These are phyloP conservation scores for Ophiostoma novo-ulmi DNA, from an alignment of 2,329 filamentous ascomycete genomes.

Conservation along the genomic window DNA sequence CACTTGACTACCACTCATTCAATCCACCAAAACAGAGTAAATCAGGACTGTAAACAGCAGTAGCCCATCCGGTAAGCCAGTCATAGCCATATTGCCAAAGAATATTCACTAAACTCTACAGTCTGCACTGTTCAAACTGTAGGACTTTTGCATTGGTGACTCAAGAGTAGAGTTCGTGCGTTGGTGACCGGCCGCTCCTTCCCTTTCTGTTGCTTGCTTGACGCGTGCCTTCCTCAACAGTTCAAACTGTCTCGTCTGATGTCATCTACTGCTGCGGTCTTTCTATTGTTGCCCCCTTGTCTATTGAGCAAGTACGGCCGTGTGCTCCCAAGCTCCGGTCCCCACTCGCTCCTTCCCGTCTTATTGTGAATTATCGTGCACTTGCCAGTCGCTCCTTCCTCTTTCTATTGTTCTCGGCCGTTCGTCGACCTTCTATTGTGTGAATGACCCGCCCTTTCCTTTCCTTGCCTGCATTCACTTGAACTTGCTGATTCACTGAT, in stretches of 20 bases:
- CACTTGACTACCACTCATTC: not conserved
- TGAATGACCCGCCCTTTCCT: not conserved
- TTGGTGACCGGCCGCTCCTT: not conserved
- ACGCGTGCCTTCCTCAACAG: not conserved
- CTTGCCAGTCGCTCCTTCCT: not conserved
- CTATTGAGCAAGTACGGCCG: not conserved
- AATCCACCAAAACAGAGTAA: not conserved
- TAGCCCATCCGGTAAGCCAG: too few species aligned
- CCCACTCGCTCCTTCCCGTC: not conserved
- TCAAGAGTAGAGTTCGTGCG: not conserved
- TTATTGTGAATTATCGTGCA: not conserved
- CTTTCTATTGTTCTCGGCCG: not conserved
- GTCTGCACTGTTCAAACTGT: not conserved
- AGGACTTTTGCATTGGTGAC: not conserved
- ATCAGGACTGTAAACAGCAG: not conserved
- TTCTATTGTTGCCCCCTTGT: not conserved
- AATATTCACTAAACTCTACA: not conserved
- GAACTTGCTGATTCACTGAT: not conserved
- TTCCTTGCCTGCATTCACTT: not conserved
- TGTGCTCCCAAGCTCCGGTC: not conserved
- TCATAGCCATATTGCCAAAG: not conserved
- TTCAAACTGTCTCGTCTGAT: not conserved
- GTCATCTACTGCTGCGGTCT: not conserved
- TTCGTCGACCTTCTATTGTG: not conserved
- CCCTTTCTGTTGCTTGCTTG: not conserved